Percentiles rank a stretch among this genome's conserved stretches.
Conservation (phyloP, 352 stramenopile genomes). For the Elongisporangium undulatum region DNA sequence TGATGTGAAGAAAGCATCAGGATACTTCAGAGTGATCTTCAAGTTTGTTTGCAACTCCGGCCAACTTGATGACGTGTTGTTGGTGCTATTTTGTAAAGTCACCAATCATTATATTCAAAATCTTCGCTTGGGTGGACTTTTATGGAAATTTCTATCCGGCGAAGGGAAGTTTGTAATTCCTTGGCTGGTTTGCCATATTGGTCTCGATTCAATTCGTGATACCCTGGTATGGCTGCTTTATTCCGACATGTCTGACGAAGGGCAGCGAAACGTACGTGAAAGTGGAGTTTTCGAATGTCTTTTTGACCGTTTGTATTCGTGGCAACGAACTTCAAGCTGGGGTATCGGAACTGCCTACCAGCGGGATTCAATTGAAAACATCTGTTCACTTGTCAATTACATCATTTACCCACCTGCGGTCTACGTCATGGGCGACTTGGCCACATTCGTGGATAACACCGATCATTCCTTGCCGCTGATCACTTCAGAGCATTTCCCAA, state of each 20-base stretch:
- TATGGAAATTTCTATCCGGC: conserved; percentile 61
- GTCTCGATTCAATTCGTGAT: conserved; percentile 80
- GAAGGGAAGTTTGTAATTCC: conserved; percentile 70
- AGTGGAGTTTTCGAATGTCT: conserved; percentile 74
- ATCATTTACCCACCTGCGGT: conserved; percentile 83
- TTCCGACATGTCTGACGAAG: conserved; percentile 69
- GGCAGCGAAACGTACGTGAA: conserved; percentile 54
- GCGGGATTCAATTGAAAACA: conserved; percentile 85
- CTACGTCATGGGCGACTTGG: conserved; percentile 82
- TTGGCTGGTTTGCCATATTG: conserved; percentile 78
- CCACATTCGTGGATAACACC: conserved; percentile 84
- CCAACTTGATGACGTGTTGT: conserved; percentile 65
- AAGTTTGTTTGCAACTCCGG: conserved; percentile 72
- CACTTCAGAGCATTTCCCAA: conserved; percentile 74
- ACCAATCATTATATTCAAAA: conserved; percentile 79
- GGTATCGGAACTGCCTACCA: conserved; percentile 81
- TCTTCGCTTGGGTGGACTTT: conserved; percentile 56
- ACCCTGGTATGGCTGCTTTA: conserved; percentile 83
- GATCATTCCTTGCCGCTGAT: conserved; percentile 80
- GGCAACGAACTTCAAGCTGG: conserved; percentile 81
- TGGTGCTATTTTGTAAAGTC: conserved; percentile 86
- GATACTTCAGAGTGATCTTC: conserved; percentile 82
- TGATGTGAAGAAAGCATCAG: conserved; percentile 40
- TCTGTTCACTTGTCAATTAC: conserved; percentile 82
- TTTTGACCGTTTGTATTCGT: conserved; percentile 73